These are phyloP conservation scores for Carex littledalei DNA, from an alignment of 176 grass and related monocot species.

Conservation along the genomic window DNA sequence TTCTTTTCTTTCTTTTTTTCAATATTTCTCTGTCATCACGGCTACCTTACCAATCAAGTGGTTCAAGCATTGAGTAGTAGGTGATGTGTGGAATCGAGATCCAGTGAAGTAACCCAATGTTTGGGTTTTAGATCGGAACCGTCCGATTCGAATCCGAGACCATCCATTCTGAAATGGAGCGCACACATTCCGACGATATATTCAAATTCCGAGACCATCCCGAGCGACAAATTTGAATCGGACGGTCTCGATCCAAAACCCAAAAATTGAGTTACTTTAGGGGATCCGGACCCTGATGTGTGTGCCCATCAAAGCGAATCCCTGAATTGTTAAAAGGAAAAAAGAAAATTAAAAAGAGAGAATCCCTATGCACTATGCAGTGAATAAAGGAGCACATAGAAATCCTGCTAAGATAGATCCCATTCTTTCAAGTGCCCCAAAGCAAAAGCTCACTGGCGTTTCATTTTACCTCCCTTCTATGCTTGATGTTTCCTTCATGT, in stretches of 20 bases:
- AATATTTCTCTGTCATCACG: not conserved
- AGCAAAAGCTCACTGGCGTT: not conserved
- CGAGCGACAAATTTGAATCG: too few species aligned
- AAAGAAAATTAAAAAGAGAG: not conserved
- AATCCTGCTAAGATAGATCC: not conserved
- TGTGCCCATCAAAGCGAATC: constrained; percentile 13
- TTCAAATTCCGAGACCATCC: too few species aligned
- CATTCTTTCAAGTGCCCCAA: constrained; percentile 19
- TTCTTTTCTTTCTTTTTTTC: not conserved
- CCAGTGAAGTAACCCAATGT: too few species aligned
- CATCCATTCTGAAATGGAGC: too few species aligned
- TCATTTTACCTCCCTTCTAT: not conserved
- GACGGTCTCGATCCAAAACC: too few species aligned
- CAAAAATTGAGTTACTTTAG: too few species aligned
- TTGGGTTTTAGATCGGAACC: too few species aligned
- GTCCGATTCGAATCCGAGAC: too few species aligned
- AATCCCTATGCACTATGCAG: not conserved
- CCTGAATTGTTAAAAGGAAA: not conserved
- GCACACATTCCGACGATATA: too few species aligned
- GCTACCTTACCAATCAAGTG: constrained; percentile 18
- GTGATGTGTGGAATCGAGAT: not conserved
- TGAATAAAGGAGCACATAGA: constrained; percentile 16
- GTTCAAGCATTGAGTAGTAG: constrained; percentile 8
- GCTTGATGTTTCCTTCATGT: not conserved
- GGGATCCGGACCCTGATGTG: not conserved